Base-by-base conservation (phyloP, 495 filamentous ascomycete genomes). In the Daldinia concentrica region DNA sequence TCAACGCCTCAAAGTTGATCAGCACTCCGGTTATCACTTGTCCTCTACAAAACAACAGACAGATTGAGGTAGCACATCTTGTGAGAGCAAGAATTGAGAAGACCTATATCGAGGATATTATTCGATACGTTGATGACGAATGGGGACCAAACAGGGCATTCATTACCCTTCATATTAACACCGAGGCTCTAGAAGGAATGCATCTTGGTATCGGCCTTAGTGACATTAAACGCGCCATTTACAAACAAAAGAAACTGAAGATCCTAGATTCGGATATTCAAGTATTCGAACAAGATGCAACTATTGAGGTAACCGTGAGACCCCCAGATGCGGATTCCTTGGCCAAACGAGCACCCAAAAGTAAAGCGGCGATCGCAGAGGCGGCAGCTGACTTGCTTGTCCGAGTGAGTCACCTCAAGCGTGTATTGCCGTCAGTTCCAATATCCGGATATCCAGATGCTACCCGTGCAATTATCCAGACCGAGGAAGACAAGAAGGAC, bases 11-110 rank as follows among this genome's bases (percentile, higher is more conserved):
- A 9, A 95, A 91, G 78, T 84, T 82, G 48, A 98, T 99, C 78
- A 96, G 92, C 81, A 99, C 95, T 2, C 95, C 95, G 1, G 90
- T 99, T 76, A 95, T 98, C 65, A 86, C 87, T 14, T 98, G 96
- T 73, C 88, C 91, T 19, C 84, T 98, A 1, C 82, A 90, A 59
- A 93, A 89, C 72, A 87, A 88, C 64, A 79, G 85, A 41, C 85
- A 87, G 66, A 87, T 95, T 57, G 83, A 86, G 56, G 92, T 90
- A 15, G 96, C 96, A 15, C 88, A 91, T 3, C 88, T 96, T 62
- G 94, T 96, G 59, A 97, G 98, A 81, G 91, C 90, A 6, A 87
- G 92, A 45, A 95, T 99, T 64, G 93, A 98, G 78, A 97, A 94
- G 83, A 94, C 91, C 0, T 93, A 87, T 69, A 81, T 95, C 26